phyloP scores from a whole-genome alignment of 306 rosid genomes.

The Urtica urens region DNA sequence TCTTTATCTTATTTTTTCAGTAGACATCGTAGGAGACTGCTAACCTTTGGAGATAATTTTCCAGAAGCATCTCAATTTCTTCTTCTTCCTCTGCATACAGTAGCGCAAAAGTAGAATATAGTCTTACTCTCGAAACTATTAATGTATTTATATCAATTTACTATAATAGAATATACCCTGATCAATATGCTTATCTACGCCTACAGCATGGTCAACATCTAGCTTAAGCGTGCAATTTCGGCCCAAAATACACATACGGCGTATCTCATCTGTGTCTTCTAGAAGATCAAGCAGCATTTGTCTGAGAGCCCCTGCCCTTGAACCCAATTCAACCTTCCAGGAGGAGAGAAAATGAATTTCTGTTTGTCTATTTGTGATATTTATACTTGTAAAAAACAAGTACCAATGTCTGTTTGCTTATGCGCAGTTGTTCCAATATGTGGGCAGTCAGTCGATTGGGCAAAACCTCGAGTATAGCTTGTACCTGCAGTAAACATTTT shows the following conservation, averaged over 20 bases:
- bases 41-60: constrained; percentile 97
- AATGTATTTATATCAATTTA: constrained; percentile 2
- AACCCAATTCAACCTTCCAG: constrained; percentile 85
- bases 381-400: constrained; percentile 7
- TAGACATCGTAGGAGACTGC: neutral
- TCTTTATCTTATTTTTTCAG: too few relatives aligned
- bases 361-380: constrained; percentile 1
- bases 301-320: constrained; percentile 89
- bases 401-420: constrained; percentile 97
- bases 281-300: constrained; percentile 94
- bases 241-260: constrained; percentile 85
- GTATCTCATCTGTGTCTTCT: constrained; percentile 84
- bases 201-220: constrained; percentile 57
- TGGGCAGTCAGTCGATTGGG: constrained; percentile 85
- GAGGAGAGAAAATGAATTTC: constrained; percentile 8
- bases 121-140: neutral
- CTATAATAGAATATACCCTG: constrained; percentile 49
- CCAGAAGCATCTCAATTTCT: constrained; percentile 99
- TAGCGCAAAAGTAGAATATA: constrained; percentile 18
- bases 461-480: constrained; percentile 69
- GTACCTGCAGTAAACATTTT: constrained; percentile 66
- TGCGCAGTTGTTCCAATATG: constrained; percentile 87
- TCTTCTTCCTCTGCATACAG: constrained; percentile 82
- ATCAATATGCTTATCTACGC: constrained; percentile 75
- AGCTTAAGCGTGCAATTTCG: constrained; percentile 59